phyloP scores from a whole-genome alignment of 2,329 filamentous ascomycete species.

The Ophiostoma angusticollis region DNA sequence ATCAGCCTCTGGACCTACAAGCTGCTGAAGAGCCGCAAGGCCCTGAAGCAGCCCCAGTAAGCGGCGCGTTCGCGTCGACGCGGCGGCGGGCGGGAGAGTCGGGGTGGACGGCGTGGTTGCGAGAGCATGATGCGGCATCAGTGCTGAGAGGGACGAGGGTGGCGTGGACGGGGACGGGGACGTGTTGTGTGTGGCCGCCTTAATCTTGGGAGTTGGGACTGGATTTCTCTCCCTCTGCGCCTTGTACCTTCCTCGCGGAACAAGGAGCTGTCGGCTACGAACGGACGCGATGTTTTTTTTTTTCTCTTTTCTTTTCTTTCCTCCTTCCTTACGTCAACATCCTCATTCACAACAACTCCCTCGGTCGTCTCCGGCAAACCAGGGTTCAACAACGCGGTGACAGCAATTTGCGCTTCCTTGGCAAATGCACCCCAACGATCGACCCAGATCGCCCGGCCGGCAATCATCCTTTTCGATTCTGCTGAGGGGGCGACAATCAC shows the following conservation, averaged over 20 bases:
- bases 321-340: constrained; percentile 1
- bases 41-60: constrained; percentile 13
- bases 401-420: no score
- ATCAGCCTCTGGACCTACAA: constrained; percentile 32
- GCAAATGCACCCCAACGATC: no score
- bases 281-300: constrained; percentile 2
- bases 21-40: constrained; percentile 21
- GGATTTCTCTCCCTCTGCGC: constrained; percentile 3
- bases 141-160: not conserved
- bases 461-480: no score
- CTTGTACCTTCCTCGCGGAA: not conserved
- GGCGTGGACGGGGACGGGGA: not conserved
- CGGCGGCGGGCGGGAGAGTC: not conserved
- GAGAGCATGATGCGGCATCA: not conserved
- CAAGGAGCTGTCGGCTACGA: constrained; percentile 6
- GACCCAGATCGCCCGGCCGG: no score
- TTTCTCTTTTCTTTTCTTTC: not conserved
- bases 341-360: not conserved
- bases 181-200: constrained; percentile 9
- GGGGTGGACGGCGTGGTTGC: not conserved
- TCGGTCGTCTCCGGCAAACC: no score
- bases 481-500: no score
- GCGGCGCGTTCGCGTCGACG: not conserved
- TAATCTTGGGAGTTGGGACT: constrained; percentile 3
- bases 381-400: no score